A percentile compares a stretch with the other conserved stretches of the same genome.
Evolutionary conservation across 2,329 filamentous ascomycete species (phyloP).

Genomic region (Colletotrichum limetticola): DNA sequence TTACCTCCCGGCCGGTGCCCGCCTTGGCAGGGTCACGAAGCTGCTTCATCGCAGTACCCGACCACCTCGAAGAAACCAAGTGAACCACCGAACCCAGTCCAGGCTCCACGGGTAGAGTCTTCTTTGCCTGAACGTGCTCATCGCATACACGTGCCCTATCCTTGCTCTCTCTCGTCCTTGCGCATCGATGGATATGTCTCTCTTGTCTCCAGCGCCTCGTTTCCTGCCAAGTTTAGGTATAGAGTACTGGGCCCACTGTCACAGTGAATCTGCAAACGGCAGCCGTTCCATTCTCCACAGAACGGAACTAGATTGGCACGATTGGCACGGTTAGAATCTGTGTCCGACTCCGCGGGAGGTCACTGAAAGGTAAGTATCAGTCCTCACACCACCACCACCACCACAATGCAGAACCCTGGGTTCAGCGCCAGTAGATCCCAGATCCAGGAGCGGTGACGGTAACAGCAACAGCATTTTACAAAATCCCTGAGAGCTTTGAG

Average conservation of each 20-base stretch:
- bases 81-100: not conserved
- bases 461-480: not conserved
- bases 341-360: not conserved
- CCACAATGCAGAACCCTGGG: not conserved
- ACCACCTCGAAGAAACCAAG: not conserved
- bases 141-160: too few relatives aligned
- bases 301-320: not conserved
- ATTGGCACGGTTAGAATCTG: not conserved
- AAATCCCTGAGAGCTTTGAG: too few relatives aligned
- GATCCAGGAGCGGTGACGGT: constrained; percentile 17
- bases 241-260: not conserved
- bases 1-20: constrained; percentile 17
- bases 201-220: constrained; percentile 3
- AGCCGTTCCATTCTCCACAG: constrained; percentile 21
- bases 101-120: not conserved
- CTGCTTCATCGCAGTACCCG: constrained; percentile 6
- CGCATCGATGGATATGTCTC: not conserved
- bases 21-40: constrained; percentile 34
- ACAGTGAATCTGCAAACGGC: constrained; percentile 20
- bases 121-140: not conserved
- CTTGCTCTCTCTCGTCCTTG: not conserved
- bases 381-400: not conserved
- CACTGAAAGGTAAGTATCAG: not conserved
- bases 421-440: constrained; percentile 1
- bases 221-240: not conserved